A percentile compares a stretch with the other conserved stretches of the same genome.
These are phyloP conservation scores for Lasiodiplodia sp. DNA, from an alignment of 2,329 filamentous ascomycete genomes.

Conservation along the genomic window DNA sequence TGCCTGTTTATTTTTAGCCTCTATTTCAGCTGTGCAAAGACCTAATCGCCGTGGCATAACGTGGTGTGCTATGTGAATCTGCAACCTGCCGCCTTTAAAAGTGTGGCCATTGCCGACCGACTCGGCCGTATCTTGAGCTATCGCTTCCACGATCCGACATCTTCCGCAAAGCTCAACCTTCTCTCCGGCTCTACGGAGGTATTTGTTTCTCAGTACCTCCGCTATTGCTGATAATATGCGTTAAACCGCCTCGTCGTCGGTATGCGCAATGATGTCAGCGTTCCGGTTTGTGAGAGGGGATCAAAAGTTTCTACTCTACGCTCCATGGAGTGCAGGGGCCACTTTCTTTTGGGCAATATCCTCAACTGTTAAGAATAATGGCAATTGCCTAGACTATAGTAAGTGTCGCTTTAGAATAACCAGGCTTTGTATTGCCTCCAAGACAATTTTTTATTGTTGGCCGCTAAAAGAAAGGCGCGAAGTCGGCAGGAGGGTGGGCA, in stretches of 20 bases:
- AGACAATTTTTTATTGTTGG: too few species aligned
- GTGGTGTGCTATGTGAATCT: background rate
- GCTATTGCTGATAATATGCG: background rate
- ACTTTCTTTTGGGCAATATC: background rate
- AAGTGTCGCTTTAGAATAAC: background rate
- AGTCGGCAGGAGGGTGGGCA: background rate
- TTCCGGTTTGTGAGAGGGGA: background rate
- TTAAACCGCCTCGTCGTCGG: background rate
- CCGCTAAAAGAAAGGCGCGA: background rate
- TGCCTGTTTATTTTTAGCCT: too few species aligned
- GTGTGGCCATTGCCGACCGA: too few species aligned
- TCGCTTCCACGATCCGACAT: background rate
- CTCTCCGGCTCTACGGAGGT: background rate
- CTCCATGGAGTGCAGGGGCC: background rate
- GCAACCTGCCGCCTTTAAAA: background rate
- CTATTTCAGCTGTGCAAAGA: too few species aligned
- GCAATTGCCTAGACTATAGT: background rate
- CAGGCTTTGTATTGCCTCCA: background rate
- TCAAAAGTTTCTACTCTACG: background rate
- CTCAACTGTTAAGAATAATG: background rate
- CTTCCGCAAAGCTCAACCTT: background rate
- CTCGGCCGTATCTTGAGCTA: background rate
- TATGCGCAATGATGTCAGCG: conserved; percentile 8
- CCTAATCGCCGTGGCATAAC: background rate
- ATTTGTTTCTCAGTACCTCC: too few species aligned